Percentiles rank a stretch among this genome's conserved stretches.
These are phyloP conservation scores for Scutellaria galericulata DNA, from an alignment of 257 asterid genomes.

Conservation along the genomic window DNA sequence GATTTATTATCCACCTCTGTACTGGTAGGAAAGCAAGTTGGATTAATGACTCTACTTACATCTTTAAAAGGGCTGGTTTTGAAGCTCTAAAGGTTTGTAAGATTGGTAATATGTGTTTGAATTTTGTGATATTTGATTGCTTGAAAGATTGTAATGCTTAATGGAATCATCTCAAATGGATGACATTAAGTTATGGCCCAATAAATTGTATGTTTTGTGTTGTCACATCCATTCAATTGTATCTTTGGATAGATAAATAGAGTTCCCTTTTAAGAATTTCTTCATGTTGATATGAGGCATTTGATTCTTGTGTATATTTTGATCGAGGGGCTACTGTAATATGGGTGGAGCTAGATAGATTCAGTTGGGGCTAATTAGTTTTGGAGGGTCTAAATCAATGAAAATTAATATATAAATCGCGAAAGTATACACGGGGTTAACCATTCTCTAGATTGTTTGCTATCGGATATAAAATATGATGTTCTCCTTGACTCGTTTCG, in stretches of 20 bases:
- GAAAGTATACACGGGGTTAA: too few species aligned
- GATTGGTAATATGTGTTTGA: background rate
- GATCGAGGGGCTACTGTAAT: too few species aligned
- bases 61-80: slow-evolving; percentile 19
- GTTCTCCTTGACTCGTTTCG: background rate
- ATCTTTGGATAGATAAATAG: background rate
- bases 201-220: too few species aligned
- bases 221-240: too few species aligned
- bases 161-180: too few species aligned
- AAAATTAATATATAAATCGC: too few species aligned
- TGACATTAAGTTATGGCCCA: too few species aligned
- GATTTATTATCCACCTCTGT: slow-evolving; percentile 13
- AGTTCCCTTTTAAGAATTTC: background rate
- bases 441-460: too few species aligned
- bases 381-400: too few species aligned
- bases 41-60: slow-evolving; percentile 1
- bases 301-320: background rate
- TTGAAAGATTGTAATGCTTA: background rate
- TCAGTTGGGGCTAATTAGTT: too few species aligned
- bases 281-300: background rate
- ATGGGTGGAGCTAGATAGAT: too few species aligned
- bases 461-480: too few species aligned
- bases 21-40: slow-evolving; percentile 11
- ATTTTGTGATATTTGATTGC: background rate
- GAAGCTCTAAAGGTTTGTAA: slow-evolving; percentile 28